Conservation (phyloP, 352 stramenopile species). For the Globisporangium middletonii region DNA sequence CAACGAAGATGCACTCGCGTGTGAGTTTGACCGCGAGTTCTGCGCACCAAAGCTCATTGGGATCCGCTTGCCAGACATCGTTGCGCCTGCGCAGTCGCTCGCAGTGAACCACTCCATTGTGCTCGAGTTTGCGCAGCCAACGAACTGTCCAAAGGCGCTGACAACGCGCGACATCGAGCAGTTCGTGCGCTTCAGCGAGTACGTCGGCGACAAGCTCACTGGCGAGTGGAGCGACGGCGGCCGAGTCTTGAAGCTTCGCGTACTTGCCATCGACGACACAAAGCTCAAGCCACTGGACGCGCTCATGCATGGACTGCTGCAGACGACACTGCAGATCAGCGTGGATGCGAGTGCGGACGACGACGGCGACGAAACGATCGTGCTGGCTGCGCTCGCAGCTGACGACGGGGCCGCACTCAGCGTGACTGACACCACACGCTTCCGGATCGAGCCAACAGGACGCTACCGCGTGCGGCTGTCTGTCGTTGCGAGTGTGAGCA, state of each 20-base stretch:
- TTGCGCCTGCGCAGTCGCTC: conserved; percentile 16
- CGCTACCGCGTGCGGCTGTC: conserved; percentile 24
- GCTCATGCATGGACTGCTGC: conserved; percentile 39
- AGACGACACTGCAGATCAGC: conserved; percentile 17
- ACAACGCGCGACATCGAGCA: conserved; percentile 29
- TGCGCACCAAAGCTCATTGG: conserved; percentile 43
- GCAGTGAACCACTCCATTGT: conserved; percentile 36
- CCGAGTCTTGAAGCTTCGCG: conserved; percentile 31
- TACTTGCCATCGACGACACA: conserved; percentile 28
- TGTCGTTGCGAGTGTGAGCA: background rate
- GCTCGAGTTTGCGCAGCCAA: conserved; percentile 48
- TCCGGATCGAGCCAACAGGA: conserved; percentile 35
- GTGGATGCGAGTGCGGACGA: background rate
- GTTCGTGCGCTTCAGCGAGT: conserved; percentile 46
- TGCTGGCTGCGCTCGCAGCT: background rate
- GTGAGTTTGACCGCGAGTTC: conserved; percentile 47
- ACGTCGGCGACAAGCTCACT: conserved; percentile 45
- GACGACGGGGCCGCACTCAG: background rate
- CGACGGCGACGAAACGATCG: background rate
- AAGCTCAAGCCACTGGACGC: conserved; percentile 29
- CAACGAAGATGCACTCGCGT: conserved; percentile 18
- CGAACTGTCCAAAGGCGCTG: conserved; percentile 30
- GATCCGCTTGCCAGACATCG: conserved; percentile 44
- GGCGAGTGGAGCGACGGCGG: conserved; percentile 34
- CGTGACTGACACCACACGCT: conserved; percentile 6